phyloP scores from a whole-genome alignment of 2,329 filamentous ascomycete genomes.

The Corniculantispora saksenae region DNA sequence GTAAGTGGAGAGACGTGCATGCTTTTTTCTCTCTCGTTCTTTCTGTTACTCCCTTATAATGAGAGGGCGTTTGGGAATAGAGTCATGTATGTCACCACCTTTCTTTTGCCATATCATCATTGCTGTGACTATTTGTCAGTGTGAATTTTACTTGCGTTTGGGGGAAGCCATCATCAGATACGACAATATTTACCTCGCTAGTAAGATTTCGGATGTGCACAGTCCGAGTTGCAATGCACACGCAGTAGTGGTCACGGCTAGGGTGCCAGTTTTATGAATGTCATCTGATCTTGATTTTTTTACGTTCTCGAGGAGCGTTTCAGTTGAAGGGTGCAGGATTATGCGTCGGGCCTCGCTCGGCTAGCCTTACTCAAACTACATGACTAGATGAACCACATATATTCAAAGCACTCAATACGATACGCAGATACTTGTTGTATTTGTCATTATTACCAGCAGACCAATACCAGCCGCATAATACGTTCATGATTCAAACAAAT shows the following conservation, averaged over 20 bases:
- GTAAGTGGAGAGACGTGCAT: not conserved
- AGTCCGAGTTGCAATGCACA: not conserved
- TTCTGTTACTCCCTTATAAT: too few relatives aligned
- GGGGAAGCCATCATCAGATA: too few relatives aligned
- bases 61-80: too few relatives aligned
- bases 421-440: not conserved
- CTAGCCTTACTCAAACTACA: not conserved
- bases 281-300: not conserved
- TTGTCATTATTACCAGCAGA: not conserved
- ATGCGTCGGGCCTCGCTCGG: not conserved
- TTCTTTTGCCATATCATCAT: not conserved
- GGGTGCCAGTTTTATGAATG: not conserved
- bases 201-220: too few relatives aligned
- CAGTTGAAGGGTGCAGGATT: not conserved
- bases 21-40: not conserved
- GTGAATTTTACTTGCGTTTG: not conserved
- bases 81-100: not conserved
- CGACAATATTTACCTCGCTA: too few relatives aligned
- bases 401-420: not conserved
- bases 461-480: too few relatives aligned
- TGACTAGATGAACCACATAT: not conserved
- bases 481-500: too few relatives aligned
- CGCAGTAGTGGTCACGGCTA: too few relatives aligned
- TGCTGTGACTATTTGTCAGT: not conserved
- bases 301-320: not conserved